Evolutionary conservation across 208 protist species (phyloP), one percentile per base, ranked within the genome.

Genomic region (Crithidia sp.): DNA sequence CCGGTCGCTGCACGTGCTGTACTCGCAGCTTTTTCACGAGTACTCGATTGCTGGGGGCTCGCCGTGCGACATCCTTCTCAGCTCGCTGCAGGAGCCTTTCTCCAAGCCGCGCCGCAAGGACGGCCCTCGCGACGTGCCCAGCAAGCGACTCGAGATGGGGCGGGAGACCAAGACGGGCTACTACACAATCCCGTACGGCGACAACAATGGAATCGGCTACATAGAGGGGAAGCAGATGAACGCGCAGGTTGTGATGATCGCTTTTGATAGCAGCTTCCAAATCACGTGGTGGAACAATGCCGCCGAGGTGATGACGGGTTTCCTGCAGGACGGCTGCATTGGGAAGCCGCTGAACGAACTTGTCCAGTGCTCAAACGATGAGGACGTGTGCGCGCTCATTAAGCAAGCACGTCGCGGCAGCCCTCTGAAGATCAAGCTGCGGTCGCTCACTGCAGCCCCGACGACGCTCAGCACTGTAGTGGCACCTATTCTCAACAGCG

Each of bases 221-320:
- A 95, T 97, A 76, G 92, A 97, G 50, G 87, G 87, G 8, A 88
- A 82, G 68, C 81, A 92, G 59, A 76, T 97, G 28, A 85, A 97
- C 68, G 79, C 87, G 16, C 92, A 95, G 59, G 87, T 95, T 16
- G 86, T 94, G 47, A 95, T 97, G 92, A 97, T 97, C 66, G 92
- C 86, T 39, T 97, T 86, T 72, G 89, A 94, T 67, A 77, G 85
- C 71, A 80, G 90, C 37, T 95, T 83, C 65, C 71, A 68, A 41
- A 95, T 97, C 57, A 95, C 89, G 9, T 86, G 86, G 57, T 97
- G 92, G 90, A 95, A 95, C 62, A 91, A 84, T 43, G 90, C 89
- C 4, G 90, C 92, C 2, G 88, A 97, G 73, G 84, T 85, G 73
- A 84, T 95, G 82, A 97, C 92, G 13, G 92, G 92, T 0, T 95